Percentiles rank a stretch among this genome's conserved stretches.
Evolutionary conservation across 2,329 filamentous ascomycete genomes (phyloP).

Genomic region (Didymella pomorum): DNA sequence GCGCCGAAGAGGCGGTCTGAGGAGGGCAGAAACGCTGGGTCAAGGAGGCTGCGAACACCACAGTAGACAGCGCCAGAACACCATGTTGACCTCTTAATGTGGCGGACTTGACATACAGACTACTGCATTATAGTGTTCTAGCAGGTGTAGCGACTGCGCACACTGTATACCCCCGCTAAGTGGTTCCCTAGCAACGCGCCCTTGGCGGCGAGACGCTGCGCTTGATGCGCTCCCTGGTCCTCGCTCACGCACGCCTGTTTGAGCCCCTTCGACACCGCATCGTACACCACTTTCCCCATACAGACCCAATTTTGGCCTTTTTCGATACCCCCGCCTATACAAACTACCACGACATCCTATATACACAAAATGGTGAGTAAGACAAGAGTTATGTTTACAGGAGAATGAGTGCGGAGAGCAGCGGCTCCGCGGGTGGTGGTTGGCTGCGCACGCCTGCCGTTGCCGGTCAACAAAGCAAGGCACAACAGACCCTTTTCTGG

Average conservation of each 20-base stretch:
- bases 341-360: conserved; percentile 1
- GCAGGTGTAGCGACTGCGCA: conserved; percentile 14
- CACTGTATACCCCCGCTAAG: conserved; percentile 12
- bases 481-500: conserved; percentile 27
- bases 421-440: conserved; percentile 17
- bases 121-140: not conserved
- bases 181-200: conserved; percentile 21
- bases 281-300: conserved; percentile 24
- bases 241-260: conserved; percentile 20
- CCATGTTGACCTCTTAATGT: too few species aligned
- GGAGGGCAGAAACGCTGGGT: not conserved
- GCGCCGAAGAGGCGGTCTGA: not conserved
- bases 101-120: too few species aligned
- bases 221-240: conserved; percentile 37
- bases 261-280: conserved; percentile 26
- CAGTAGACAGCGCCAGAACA: too few species aligned
- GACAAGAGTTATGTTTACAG: conserved; percentile 3
- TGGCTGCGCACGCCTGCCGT: conserved; percentile 30
- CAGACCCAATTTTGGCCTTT: conserved; percentile 20
- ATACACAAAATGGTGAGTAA: conserved; percentile 33
- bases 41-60: not conserved
- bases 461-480: conserved; percentile 23
- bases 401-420: conserved; percentile 1
- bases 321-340: conserved; percentile 16
- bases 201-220: conserved; percentile 35